Evolutionary conservation across 2,329 filamentous ascomycete species (phyloP).

Genomic region (Aspergillus latus): DNA sequence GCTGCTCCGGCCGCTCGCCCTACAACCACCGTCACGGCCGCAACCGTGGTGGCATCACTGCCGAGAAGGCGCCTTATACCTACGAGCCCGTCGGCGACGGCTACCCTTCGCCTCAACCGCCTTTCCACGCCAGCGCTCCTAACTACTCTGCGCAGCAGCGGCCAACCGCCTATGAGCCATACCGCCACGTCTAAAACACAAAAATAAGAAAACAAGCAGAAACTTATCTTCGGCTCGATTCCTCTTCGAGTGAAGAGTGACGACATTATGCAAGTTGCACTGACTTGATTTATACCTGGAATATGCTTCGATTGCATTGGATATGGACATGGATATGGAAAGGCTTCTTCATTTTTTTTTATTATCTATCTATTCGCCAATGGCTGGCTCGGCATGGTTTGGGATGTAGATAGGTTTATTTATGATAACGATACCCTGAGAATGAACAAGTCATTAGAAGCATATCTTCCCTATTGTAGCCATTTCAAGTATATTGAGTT

Average conservation of each 20-base stretch:
- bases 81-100: slow-evolving; percentile 55
- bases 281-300: slow-evolving; percentile 10
- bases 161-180: slow-evolving; percentile 38
- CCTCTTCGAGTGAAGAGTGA: slow-evolving; percentile 12
- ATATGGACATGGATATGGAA: neutral
- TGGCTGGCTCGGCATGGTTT: slow-evolving; percentile 1
- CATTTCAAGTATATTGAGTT: too few species aligned
- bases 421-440: slow-evolving; percentile 23
- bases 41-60: slow-evolving; percentile 45
- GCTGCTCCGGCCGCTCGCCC: slow-evolving; percentile 70
- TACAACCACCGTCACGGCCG: slow-evolving; percentile 45
- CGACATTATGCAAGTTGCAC: slow-evolving; percentile 18
- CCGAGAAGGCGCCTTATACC: slow-evolving; percentile 62
- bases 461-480: too few species aligned
- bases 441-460: neutral
- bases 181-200: slow-evolving; percentile 35
- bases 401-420: slow-evolving; percentile 21
- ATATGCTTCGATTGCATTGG: slow-evolving; percentile 5
- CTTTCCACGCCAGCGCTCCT: slow-evolving; percentile 31
- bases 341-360: slow-evolving; percentile 8
- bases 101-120: slow-evolving; percentile 23
- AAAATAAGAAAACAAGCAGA: slow-evolving; percentile 8
- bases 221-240: neutral
- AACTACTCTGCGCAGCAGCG: slow-evolving; percentile 28
- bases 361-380: slow-evolving; percentile 12